These are phyloP conservation scores for Lolium perenne DNA, from an alignment of 176 grass and related monocot genomes.

Conservation along the genomic window DNA sequence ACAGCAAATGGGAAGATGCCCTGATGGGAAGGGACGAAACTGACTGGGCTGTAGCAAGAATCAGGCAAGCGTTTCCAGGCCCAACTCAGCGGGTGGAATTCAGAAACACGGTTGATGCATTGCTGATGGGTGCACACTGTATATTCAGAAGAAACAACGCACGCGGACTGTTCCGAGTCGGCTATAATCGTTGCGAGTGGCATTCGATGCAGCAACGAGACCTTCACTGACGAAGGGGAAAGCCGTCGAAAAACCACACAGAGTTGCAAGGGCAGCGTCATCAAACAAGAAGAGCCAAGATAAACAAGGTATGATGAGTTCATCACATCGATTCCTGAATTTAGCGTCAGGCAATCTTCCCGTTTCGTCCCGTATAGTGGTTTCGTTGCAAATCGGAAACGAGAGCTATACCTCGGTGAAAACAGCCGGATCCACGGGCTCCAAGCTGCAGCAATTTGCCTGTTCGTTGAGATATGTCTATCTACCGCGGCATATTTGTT, in stretches of 20 bases:
- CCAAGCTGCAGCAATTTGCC: no score
- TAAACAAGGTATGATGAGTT: no score
- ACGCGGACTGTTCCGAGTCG: not conserved
- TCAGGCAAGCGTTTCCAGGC: slow-evolving; percentile 37
- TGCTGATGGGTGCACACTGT: slow-evolving; percentile 31
- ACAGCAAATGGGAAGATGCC: slow-evolving; percentile 37
- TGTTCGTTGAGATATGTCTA: not conserved
- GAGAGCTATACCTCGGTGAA: no score
- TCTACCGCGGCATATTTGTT: not conserved
- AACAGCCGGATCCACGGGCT: no score
- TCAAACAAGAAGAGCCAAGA: slow-evolving; percentile 30
- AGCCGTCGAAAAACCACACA: slow-evolving; percentile 11
- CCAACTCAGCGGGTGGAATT: not conserved
- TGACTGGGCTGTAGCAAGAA: slow-evolving; percentile 35
- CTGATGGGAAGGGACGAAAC: slow-evolving; percentile 37
- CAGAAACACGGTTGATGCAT: not conserved
- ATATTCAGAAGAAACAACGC: slow-evolving; percentile 49
- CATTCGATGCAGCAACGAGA: slow-evolving; percentile 6
- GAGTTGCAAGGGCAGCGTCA: not conserved
- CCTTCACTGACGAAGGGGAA: slow-evolving; percentile 4
- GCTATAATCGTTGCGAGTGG: slow-evolving; percentile 22
- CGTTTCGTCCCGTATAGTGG: no score
- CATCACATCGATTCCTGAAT: no score
- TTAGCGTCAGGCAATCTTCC: no score
- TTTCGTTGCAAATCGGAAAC: no score